Evolutionary conservation across 2,329 filamentous ascomycete species (phyloP), one percentile per base, ranked within the genome.

Genomic region (Pestalotiopsis fici): DNA sequence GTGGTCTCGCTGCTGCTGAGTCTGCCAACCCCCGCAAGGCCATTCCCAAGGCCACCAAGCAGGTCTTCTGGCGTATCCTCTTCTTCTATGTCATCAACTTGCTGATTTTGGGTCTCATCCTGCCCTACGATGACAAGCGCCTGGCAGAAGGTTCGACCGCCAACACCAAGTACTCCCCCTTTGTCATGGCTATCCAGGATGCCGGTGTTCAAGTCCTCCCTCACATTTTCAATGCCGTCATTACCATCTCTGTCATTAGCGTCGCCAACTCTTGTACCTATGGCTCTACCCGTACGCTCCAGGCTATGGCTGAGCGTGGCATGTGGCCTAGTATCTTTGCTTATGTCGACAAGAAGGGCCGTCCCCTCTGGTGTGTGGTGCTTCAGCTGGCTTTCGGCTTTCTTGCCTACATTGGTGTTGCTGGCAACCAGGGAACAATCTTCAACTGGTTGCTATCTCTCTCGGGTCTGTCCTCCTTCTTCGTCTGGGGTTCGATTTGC

Each of bases 401-500:
- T 60, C 81, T 91, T 15, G 87, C 86, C 47, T 91, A 88, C 76
- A 79, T 91, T 65, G 84, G 83, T 56, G 78, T 81, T 76, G 83
- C 85, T 3, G 71, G 73, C 4, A 77, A 77, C 66, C 81, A 78
- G 71, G 74, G 71, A 47, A 79, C 78, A 1, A 83, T 88, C 69
- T 91, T 91, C 80, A 82, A 82, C 73, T 92, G 89, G 89, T 84
- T 92, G 65, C 83, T 93, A 47, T 87, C 92, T 0, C 86, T 95
- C 23, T 93, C 91, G 0, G 92, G 91, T 64, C 87, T 94, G 11
- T 88, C 89, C 2, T 90, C 88, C 69, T 88, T 95, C 77, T 93
- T 94, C 79, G 91, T 91, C 28, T 95, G 92, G 92, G 89, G 88
- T 43, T 91, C 85, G 67, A 89, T 91, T 75, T 91, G 88, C 76